phyloP scores from a whole-genome alignment of 495 filamentous ascomycete species.

The Parmelia sp. region DNA sequence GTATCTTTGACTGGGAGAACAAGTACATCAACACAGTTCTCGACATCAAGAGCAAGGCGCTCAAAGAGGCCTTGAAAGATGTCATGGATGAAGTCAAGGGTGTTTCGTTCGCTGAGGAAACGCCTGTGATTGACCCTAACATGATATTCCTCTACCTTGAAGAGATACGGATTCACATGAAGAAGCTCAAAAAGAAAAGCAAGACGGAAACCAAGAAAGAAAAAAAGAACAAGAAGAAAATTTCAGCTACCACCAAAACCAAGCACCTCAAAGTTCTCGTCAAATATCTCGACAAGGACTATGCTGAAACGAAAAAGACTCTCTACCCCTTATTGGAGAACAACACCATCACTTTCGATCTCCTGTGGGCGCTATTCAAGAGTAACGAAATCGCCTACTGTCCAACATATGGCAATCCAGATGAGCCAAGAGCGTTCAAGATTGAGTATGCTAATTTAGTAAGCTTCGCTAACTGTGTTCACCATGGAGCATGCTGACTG shows the following conservation, averaged over 20 bases:
- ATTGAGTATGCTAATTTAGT: slow-evolving; percentile 68
- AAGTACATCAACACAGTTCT: slow-evolving; percentile 73
- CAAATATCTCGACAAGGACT: slow-evolving; percentile 78
- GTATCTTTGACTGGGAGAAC: slow-evolving; percentile 82
- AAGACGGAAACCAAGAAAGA: slow-evolving; percentile 55
- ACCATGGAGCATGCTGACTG: neutral
- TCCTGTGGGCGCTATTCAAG: slow-evolving; percentile 87
- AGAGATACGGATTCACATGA: slow-evolving; percentile 61
- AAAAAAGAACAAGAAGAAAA: slow-evolving; percentile 62
- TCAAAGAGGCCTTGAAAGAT: slow-evolving; percentile 65
- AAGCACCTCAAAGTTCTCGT: slow-evolving; percentile 71
- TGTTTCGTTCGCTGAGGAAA: slow-evolving; percentile 73
- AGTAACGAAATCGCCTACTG: slow-evolving; percentile 82
- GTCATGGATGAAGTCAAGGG: slow-evolving; percentile 79
- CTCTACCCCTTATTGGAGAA: slow-evolving; percentile 78
- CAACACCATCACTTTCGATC: slow-evolving; percentile 82
- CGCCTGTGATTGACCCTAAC: slow-evolving; percentile 75
- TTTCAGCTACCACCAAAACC: slow-evolving; percentile 45
- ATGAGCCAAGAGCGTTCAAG: slow-evolving; percentile 87
- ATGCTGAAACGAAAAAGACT: slow-evolving; percentile 69
- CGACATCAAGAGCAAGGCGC: slow-evolving; percentile 77
- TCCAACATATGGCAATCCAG: slow-evolving; percentile 67
- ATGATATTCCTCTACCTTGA: slow-evolving; percentile 84
- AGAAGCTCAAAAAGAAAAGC: slow-evolving; percentile 55
- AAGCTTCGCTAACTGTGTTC: neutral